Evolutionary conservation across 2,329 filamentous ascomycete genomes (phyloP).

Genomic region (Xylaria hypoxylon): DNA sequence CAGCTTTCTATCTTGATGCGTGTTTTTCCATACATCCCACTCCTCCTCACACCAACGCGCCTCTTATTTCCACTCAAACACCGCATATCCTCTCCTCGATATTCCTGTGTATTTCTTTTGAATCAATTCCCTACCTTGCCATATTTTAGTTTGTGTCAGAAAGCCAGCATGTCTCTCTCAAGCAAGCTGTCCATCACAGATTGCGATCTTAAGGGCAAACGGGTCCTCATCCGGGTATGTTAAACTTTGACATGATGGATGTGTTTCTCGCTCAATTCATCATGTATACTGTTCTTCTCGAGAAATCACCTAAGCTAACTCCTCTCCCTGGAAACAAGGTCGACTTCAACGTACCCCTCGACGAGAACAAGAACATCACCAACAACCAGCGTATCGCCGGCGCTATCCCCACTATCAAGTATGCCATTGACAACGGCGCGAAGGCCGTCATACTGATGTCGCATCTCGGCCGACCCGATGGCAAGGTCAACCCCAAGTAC

Average conservation of each 20-base stretch:
- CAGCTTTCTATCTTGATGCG: constrained; percentile 41
- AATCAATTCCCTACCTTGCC: constrained; percentile 35
- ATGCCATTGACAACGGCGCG: constrained; percentile 88
- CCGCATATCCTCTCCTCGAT: constrained; percentile 30
- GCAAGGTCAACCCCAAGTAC: constrained; percentile 91
- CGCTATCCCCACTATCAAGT: constrained; percentile 93
- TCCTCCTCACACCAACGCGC: constrained; percentile 30
- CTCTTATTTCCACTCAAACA: constrained; percentile 36
- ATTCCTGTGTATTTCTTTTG: constrained; percentile 24
- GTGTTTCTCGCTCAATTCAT: background rate
- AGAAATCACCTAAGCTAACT: constrained; percentile 36
- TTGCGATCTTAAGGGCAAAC: constrained; percentile 97
- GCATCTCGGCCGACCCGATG: constrained; percentile 95
- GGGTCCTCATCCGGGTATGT: constrained; percentile 93
- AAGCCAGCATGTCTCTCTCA: constrained; percentile 87
- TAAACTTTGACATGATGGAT: background rate
- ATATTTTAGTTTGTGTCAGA: background rate
- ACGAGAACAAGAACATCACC: constrained; percentile 91
- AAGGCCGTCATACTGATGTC: constrained; percentile 98
- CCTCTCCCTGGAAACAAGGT: constrained; percentile 67
- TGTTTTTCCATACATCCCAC: constrained; percentile 43
- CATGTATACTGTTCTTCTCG: background rate
- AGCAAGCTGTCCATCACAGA: constrained; percentile 98
- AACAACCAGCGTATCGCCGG: constrained; percentile 99
- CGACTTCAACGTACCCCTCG: constrained; percentile 99